Evolutionary conservation across 768 basidiomycete genomes (phyloP).

Genomic region (Cubamyces sp.): DNA sequence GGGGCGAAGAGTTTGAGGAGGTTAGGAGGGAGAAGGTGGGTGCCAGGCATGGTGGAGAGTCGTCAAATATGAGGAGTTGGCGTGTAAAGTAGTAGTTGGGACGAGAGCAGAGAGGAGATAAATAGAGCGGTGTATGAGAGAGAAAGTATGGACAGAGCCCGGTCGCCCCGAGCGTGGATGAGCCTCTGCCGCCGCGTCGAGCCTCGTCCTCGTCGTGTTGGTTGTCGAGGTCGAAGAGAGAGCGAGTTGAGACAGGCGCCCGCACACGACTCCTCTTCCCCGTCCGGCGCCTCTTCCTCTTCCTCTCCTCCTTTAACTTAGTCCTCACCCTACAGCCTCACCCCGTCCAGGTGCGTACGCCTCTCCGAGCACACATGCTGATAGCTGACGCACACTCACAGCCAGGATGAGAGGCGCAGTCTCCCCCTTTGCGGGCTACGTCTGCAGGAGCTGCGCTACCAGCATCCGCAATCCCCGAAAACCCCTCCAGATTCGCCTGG

Average conservation of each 20-base stretch:
- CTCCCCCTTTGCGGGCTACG: slow-evolving; percentile 9
- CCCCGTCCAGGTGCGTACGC: neutral
- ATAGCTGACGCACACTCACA: neutral
- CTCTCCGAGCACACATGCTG: too few species aligned
- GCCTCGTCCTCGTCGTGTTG: neutral
- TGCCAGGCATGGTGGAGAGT: slow-evolving; percentile 54
- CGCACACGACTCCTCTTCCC: neutral
- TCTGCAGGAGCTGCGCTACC: slow-evolving; percentile 20
- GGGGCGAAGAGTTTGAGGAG: slow-evolving; percentile 96
- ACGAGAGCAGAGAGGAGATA: slow-evolving; percentile 10
- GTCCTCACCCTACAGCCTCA: neutral
- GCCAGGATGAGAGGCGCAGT: slow-evolving; percentile 4
- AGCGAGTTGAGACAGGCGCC: slow-evolving; percentile 1
- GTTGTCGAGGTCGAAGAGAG: slow-evolving; percentile 12
- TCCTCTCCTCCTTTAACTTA: neutral
- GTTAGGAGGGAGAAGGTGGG: slow-evolving; percentile 92
- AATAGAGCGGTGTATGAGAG: slow-evolving; percentile 16
- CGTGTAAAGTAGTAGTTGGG: slow-evolving; percentile 4
- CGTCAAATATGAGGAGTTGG: slow-evolving; percentile 11
- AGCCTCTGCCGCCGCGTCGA: slow-evolving; percentile 14
- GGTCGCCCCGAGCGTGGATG: slow-evolving; percentile 11
- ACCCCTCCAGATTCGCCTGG: slow-evolving; percentile 15
- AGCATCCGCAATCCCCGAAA: slow-evolving; percentile 8
- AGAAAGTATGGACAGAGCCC: slow-evolving; percentile 21
- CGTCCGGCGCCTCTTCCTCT: neutral